A percentile compares a stretch with the other conserved stretches of the same genome.
Evolutionary conservation across 1,284 basidiomycete species (phyloP).

Genomic region (Cryptococcus deneoformans): DNA sequence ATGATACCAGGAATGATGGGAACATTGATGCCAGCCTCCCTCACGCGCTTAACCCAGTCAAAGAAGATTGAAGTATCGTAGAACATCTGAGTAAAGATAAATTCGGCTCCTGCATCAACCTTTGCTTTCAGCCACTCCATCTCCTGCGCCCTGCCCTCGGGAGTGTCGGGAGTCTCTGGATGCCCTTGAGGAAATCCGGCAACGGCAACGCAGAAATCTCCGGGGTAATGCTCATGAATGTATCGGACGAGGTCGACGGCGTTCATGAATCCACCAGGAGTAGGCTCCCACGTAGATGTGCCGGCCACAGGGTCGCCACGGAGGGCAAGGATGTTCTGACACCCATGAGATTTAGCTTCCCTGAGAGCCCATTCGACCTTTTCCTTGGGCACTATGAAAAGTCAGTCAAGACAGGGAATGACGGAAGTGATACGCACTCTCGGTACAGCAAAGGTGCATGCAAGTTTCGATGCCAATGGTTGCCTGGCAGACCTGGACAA

Average conservation of each 20-base stretch:
- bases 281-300: slow-evolving; percentile 84
- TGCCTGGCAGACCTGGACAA: slow-evolving; percentile 93
- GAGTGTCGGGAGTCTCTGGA: slow-evolving; percentile 59
- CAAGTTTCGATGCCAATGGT: slow-evolving; percentile 93
- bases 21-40: slow-evolving; percentile 81
- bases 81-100: slow-evolving; percentile 96
- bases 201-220: slow-evolving; percentile 93
- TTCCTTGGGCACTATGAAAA: slow-evolving; percentile 66
- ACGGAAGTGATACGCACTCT: slow-evolving; percentile 55
- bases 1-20: slow-evolving; percentile 92
- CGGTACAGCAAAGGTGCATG: slow-evolving; percentile 98
- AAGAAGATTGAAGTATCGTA: slow-evolving; percentile 89
- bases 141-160: slow-evolving; percentile 57
- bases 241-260: slow-evolving; percentile 87
- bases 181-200: slow-evolving; percentile 80
- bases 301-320: slow-evolving; percentile 90
- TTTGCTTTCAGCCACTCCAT: slow-evolving; percentile 85
- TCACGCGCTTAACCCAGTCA: slow-evolving; percentile 76
- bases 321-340: slow-evolving; percentile 91
- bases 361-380: slow-evolving; percentile 84
- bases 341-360: slow-evolving; percentile 89
- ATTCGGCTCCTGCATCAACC: slow-evolving; percentile 92
- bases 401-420: background rate
- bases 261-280: slow-evolving; percentile 82
- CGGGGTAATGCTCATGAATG: slow-evolving; percentile 74